Base-by-base conservation (phyloP, 78 protist genomes). In the Polysphondylium violaceum region DNA sequence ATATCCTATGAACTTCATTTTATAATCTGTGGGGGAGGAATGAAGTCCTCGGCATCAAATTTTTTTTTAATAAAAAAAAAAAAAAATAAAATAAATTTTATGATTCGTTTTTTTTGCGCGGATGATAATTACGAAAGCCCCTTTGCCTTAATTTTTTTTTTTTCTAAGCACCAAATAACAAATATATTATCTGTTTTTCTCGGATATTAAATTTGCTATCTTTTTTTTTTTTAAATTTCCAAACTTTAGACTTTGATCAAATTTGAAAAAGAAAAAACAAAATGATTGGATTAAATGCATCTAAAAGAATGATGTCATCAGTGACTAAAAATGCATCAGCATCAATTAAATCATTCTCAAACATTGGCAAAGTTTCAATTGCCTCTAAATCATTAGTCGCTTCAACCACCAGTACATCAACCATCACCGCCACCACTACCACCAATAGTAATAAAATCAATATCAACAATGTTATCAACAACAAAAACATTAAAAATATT, bases 271-370 rank as follows among this genome's bases (percentile, higher is more conserved):
- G 23, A 40, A 43, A 68, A 41, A 25, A 43, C n/a, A 68, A 41
- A 43, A 27, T 27, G 58, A 36, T 69, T 41, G 38, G 38, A 43
- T 69, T 69, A 69, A 69, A 69, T 69, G 27, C 14, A 69, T 38
- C 43, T 33, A 33, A 35, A n/a, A 69, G 58, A 69, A 43, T 21
- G 43, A 35, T 69, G 21, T 38, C 43, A 6, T 43, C 58, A 50
- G 12, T 50, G 4, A 31, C 60, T 11, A 50, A 44, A 16, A 72
- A 72, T 31, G 50, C 5, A 19, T 33, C n/a, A 16, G 6, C 40
- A 60, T 12, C 3, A 29, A 17, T 12, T 72, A 27, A 72, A 33
- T 8, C 33, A 16, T 8, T 19, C 5, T 38, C 16, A 72, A 50
- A 55, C 12, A 56, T 17, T 56, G 8, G 8, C 5, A 17, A 6